Evolutionary conservation across 805 yeast species (phyloP).

Genomic region (Starmerella khaoyaiensis): DNA sequence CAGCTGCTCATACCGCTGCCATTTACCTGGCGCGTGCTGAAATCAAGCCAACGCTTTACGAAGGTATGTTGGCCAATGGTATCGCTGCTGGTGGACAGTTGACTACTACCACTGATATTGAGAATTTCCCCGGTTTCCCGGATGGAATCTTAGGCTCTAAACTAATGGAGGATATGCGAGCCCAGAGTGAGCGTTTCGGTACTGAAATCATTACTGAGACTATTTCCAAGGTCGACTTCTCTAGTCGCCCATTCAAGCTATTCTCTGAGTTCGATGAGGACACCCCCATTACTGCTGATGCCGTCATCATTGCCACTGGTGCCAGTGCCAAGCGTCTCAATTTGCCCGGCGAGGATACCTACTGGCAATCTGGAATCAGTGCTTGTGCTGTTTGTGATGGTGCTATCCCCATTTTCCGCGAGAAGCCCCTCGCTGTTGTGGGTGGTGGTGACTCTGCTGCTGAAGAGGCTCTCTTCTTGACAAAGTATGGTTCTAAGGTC

Average conservation of each 20-base stretch:
- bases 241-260: constrained; percentile 81
- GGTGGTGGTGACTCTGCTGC: constrained; percentile 99
- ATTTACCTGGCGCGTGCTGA: constrained; percentile 94
- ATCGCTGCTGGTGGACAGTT: constrained; percentile 98
- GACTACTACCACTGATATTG: constrained; percentile 97
- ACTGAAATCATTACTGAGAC: constrained; percentile 93
- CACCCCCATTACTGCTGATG: constrained; percentile 73
- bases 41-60: constrained; percentile 82
- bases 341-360: constrained; percentile 91
- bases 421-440: constrained; percentile 91
- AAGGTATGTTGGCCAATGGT: constrained; percentile 95
- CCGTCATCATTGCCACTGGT: constrained; percentile 90
- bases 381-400: constrained; percentile 99
- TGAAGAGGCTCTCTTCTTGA: constrained; percentile 93
- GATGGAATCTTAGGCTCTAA: constrained; percentile 75
- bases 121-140: constrained; percentile 98
- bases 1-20: constrained; percentile 99
- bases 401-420: constrained; percentile 97
- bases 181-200: constrained; percentile 78
- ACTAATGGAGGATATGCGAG: constrained; percentile 89
- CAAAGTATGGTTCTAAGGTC: constrained; percentile 96
- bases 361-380: constrained; percentile 98
- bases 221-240: constrained; percentile 78
- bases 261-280: constrained; percentile 97
- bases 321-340: constrained; percentile 93